Conservation (phyloP, 495 filamentous ascomycete genomes). For the Eremomyces bilateralis region DNA sequence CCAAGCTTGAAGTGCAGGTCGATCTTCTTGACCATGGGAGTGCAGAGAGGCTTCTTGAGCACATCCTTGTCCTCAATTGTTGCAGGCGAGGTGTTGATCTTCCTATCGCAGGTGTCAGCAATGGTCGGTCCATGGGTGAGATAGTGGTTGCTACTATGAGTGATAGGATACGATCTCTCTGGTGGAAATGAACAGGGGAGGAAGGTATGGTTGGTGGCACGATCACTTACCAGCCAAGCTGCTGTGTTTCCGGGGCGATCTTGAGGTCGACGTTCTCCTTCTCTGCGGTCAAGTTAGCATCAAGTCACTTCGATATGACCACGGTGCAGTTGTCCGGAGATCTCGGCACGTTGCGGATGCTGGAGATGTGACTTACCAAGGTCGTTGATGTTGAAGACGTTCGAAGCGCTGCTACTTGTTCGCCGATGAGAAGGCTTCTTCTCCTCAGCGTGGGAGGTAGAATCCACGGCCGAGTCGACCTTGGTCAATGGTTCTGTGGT, state of each 20-base stretch:
- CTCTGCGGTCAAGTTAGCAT: conserved; percentile 27
- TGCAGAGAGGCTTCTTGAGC: conserved; percentile 59
- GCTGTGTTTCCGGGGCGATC: conserved; percentile 74
- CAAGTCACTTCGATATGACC: conserved; percentile 10
- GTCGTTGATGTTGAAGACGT: conserved; percentile 66
- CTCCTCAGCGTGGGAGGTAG: conserved; percentile 42
- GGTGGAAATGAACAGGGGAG: too few relatives aligned
- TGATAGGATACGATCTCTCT: too few relatives aligned
- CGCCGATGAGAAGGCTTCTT: conserved; percentile 38
- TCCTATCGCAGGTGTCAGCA: conserved; percentile 31
- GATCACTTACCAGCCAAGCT: conserved; percentile 59
- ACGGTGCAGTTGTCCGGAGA: background rate
- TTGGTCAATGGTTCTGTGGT: conserved; percentile 23
- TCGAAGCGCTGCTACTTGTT: conserved; percentile 40
- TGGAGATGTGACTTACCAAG: conserved; percentile 36
- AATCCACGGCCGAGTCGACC: conserved; percentile 72
- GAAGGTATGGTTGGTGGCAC: conserved; percentile 3
- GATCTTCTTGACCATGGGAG: conserved; percentile 75
- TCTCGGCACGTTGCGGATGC: background rate
- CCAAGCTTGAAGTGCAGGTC: conserved; percentile 75
- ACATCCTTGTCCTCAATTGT: conserved; percentile 59
- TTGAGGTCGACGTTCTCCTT: conserved; percentile 48
- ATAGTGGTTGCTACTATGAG: too few relatives aligned
- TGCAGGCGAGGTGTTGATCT: conserved; percentile 65
- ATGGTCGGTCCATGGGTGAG: background rate